Evolutionary conservation across 257 asterid species (phyloP).

Genomic region (Solanum sparsipilum): DNA sequence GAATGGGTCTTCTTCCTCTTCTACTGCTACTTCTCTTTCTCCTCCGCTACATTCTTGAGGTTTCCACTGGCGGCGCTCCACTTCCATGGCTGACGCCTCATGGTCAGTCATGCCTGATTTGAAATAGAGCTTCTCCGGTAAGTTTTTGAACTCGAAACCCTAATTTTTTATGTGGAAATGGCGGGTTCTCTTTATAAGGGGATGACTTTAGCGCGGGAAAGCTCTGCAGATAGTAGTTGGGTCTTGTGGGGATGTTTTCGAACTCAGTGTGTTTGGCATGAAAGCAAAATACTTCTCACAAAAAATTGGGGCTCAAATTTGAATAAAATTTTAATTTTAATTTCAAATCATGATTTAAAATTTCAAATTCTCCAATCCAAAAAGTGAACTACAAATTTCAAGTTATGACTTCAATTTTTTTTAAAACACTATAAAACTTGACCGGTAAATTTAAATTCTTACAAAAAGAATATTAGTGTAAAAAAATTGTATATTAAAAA

Average conservation of each 20-base stretch:
- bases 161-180: neutral
- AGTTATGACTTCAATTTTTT: no score
- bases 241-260: neutral
- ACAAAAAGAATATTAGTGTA: no score
- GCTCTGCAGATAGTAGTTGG: neutral
- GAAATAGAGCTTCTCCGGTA: constrained; percentile 4
- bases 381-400: no score
- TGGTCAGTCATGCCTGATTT: constrained; percentile 19
- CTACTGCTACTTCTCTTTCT: neutral
- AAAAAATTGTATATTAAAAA: no score
- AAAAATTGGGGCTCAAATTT: neutral
- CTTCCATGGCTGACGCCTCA: constrained; percentile 41
- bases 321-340: neutral
- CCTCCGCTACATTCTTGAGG: neutral
- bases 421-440: neutral
- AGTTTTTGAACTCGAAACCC: neutral
- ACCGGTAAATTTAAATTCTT: no score
- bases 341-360: neutral
- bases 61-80: constrained; percentile 5
- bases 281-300: neutral
- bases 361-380: neutral
- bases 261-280: neutral
- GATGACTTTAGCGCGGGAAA: neutral
- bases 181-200: neutral
- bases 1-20: constrained; percentile 40